These are phyloP conservation scores for Collybia mongolica DNA, from an alignment of 768 basidiomycete genomes.

Conservation along the genomic window DNA sequence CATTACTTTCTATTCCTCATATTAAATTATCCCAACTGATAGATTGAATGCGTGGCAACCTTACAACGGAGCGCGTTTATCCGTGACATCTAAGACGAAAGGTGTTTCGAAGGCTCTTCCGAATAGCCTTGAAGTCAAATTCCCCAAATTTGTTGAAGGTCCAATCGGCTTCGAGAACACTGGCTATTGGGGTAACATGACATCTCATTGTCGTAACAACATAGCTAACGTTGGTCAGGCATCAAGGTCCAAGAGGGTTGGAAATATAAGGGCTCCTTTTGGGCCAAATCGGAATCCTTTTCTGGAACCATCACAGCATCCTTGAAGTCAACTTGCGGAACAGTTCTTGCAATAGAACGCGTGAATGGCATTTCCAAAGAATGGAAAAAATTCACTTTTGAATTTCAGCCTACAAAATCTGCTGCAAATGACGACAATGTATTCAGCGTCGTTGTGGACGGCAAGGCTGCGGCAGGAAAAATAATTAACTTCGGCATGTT, in stretches of 20 bases:
- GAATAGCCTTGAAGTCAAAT: constrained; percentile 32
- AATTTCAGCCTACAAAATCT: constrained; percentile 38
- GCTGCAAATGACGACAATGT: constrained; percentile 44
- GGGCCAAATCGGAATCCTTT: constrained; percentile 37
- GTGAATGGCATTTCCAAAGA: constrained; percentile 25
- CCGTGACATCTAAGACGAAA: constrained; percentile 38
- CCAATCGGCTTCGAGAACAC: constrained; percentile 49
- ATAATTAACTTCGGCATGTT: constrained; percentile 55
- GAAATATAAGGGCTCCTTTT: constrained; percentile 57
- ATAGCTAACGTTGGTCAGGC: constrained; percentile 26
- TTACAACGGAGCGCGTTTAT: constrained; percentile 32
- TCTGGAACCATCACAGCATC: constrained; percentile 33
- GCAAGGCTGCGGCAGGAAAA: constrained; percentile 33
- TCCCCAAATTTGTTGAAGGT: constrained; percentile 35
- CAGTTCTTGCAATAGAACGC: constrained; percentile 34
- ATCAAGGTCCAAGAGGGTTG: constrained; percentile 54
- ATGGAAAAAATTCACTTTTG: constrained; percentile 47
- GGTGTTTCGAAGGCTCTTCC: constrained; percentile 52
- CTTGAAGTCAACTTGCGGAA: constrained; percentile 35
- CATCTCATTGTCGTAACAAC: neutral
- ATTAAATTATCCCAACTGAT: no score
- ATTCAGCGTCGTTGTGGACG: constrained; percentile 51
- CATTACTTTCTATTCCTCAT: constrained; percentile 14
- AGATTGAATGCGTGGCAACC: constrained; percentile 33
- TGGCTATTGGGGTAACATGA: constrained; percentile 47